A percentile compares a stretch with the other conserved stretches of the same genome.
phyloP scores from a whole-genome alignment of 202 grass and related monocot genomes.

The Zizania palustris region DNA sequence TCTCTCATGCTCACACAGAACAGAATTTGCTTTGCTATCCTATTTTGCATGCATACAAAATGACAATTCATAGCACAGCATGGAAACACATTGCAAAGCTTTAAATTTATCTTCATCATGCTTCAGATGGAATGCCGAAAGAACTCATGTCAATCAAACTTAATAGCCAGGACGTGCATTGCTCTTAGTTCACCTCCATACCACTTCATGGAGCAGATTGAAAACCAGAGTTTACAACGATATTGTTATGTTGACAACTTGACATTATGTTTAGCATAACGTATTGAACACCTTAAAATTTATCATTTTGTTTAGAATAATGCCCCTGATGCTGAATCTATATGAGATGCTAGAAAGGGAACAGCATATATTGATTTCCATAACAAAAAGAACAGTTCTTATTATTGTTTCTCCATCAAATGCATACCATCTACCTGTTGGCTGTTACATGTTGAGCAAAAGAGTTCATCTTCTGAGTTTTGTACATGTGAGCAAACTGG shows the following conservation, averaged over 20 bases:
- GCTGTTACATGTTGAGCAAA: background rate
- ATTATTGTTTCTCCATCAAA: background rate
- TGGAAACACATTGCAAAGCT: background rate
- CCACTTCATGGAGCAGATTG: background rate
- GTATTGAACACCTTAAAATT: background rate
- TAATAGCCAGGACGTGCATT: background rate
- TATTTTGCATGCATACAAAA: background rate
- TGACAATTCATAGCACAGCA: background rate
- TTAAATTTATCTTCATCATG: background rate
- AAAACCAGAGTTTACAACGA: background rate
- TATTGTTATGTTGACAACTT: background rate
- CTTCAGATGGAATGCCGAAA: background rate
- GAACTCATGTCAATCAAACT: background rate
- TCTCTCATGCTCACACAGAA: background rate
- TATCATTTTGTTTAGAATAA: background rate
- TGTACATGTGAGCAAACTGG: constrained; percentile 9
- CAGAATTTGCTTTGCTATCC: background rate
- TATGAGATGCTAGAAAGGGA: background rate
- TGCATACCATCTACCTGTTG: background rate
- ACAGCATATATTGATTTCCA: background rate
- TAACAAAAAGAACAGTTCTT: background rate
- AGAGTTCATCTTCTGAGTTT: background rate
- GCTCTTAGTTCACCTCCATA: background rate
- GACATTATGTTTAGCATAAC: background rate
- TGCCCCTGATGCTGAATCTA: background rate